Conservation (phyloP, 1,284 basidiomycete genomes). For the Marasmius sp. region DNA sequence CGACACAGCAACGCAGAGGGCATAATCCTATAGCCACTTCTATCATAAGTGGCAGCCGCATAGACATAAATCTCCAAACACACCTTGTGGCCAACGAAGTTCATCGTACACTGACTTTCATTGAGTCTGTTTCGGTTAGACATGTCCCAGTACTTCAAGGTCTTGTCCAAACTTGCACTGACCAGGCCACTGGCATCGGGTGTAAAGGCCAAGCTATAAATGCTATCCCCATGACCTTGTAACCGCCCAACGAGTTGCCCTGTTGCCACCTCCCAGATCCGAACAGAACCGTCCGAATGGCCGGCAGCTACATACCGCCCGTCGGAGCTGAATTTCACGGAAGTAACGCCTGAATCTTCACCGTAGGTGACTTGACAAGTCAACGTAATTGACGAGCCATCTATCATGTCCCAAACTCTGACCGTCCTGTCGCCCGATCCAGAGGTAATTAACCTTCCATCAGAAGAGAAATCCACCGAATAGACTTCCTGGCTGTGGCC, state of each 20-base stretch:
- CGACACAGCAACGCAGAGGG: conserved; percentile 79
- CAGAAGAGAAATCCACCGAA: conserved; percentile 82
- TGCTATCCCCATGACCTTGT: conserved; percentile 81
- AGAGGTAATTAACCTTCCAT: conserved; percentile 83
- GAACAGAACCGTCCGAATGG: conserved; percentile 79
- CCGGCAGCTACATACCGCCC: conserved; percentile 83
- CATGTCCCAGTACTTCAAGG: conserved; percentile 87
- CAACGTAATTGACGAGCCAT: conserved; percentile 55
- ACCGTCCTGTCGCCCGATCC: conserved; percentile 89
- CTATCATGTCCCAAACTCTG: conserved; percentile 85
- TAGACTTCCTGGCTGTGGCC: conserved; percentile 93
- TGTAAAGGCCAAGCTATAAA: conserved; percentile 87
- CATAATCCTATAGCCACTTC: conserved; percentile 58
- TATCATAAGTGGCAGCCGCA: neutral
- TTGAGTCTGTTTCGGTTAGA: conserved; percentile 36
- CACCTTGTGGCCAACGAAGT: conserved; percentile 85
- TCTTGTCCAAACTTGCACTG: conserved; percentile 85
- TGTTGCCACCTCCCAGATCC: conserved; percentile 83
- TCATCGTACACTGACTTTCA: conserved; percentile 62
- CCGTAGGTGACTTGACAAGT: no score
- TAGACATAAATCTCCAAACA: conserved; percentile 20
- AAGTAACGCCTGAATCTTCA: no score
- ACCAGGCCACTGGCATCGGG: conserved; percentile 81
- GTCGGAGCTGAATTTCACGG: conserved; percentile 80
- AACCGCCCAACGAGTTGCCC: conserved; percentile 75